Evolutionary conservation across 306 rosid genomes (phyloP), one percentile per base, ranked within the genome.

Genomic region (Clitoria ternatea): DNA sequence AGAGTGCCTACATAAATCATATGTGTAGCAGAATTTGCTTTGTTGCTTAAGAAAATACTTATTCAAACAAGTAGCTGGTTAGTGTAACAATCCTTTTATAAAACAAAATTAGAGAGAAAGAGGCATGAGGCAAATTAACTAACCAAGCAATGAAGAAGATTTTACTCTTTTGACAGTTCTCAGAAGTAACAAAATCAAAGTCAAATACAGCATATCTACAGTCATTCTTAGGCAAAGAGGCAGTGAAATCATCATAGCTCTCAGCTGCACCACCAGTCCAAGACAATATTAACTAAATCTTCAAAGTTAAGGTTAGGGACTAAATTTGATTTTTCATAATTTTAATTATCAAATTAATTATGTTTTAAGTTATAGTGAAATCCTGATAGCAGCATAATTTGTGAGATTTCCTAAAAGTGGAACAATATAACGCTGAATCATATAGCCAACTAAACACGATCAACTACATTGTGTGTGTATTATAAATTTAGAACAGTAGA

Each of bases 111-210:
- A 7, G 4, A 11, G 7, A 42, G 66, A 29, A 22, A 69, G n/a
- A 12, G 43, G 2, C 9, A 14, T 30, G 63, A 13, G 24, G 50
- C 8, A 54, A n/a, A n/a, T n/a, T n/a, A 76, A 75, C 86, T 74
- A 43, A 94, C 97, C 98, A 94, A 7, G 98, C 87, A 69, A 94
- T 88, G 90, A 94, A 94, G 87, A 94, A 94, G 72, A 94, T 94
- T 88, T 94, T 90, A 82, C 97, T 94, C 89, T 94, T 94, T 75
- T 84, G 98, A 64, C 98, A 94, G 74, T 94, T 94, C 66, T 94
- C 98, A 33, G 92, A 68, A 59, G 98, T 94, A 24, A 88, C 96
- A n/a, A 84, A 94, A 84, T 94, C 98, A 55, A 70, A 93, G 79
- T 93, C 97, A 78, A 87, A 93, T 0, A 93, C 98, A 6, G 97